Evolutionary conservation across 2,329 filamentous ascomycete species (phyloP), one percentile per base, ranked within the genome.

Genomic region (Ramichloridium luteum): DNA sequence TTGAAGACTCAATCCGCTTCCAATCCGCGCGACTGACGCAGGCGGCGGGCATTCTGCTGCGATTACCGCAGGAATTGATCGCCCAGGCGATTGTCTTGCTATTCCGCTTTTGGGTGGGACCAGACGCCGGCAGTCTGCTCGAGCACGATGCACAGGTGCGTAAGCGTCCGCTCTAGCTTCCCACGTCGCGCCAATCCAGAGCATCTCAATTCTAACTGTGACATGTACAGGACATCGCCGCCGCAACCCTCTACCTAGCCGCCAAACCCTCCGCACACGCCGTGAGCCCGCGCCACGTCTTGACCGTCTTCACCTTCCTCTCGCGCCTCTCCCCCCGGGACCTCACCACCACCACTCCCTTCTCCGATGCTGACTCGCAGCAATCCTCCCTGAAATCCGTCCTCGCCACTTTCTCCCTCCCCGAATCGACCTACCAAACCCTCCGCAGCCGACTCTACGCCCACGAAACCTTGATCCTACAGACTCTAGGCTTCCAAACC

Each of bases 261-360:
- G 73, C 84, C 16, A 96, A 96, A 59, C 69, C 90, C 35, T 84
- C 85, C 14, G 72, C 82, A 3, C 67, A 73, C 30, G 79, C 85
- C 2, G 74, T 79, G 36, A 79, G 80, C 9, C 74, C 83, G 1
- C 76, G 85, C 43, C 85, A 85, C 43, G 64, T 94, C 23, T 69
- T 85, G 37, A 90, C 86, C 52, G 78, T 88, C 37, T 93, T 92
- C 58, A 70, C 74, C 23, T 93, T 88, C 56, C 74, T 96, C 4
- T 60, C 76, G 23, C 81, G 79, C 0, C 55, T 70, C 1, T 59
- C 62, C 14, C 77, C 75, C 0, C 68, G 65, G 55, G 60, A 61
- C 52, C 54, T 52, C 40, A 54, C 47, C 52, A 26, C 39, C 13
- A 17, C 30, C 3, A 16, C 23, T 6, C 13, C 17, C n/a, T 25